Conservation (phyloP, 2,329 filamentous ascomycete genomes). For the Colletotrichum somersetense region DNA sequence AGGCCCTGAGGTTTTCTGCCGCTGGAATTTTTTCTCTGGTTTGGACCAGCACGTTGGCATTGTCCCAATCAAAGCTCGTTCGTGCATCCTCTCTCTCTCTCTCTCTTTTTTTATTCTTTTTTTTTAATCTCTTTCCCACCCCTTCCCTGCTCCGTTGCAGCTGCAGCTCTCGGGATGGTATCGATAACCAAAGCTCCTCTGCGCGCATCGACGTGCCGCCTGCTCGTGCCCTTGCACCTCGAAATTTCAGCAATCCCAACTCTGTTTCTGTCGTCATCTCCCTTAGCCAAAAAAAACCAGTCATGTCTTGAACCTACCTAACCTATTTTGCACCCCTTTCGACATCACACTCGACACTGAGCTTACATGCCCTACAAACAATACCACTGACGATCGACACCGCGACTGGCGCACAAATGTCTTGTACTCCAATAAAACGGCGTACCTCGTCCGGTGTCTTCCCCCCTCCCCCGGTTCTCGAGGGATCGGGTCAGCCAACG, state of each 20-base stretch:
- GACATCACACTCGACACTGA: conserved; percentile 9
- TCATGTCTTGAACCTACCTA: not conserved
- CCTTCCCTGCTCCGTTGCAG: conserved; percentile 13
- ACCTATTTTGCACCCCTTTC: no score
- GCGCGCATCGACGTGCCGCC: not conserved
- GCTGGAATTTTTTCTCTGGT: conserved; percentile 28
- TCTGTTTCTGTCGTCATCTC: conserved; percentile 13
- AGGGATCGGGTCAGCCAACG: conserved; percentile 22
- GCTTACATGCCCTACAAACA: not conserved
- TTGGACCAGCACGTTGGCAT: conserved; percentile 19
- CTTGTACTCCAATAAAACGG: not conserved
- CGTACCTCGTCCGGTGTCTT: not conserved
- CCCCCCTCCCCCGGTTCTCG: not conserved
- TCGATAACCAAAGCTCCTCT: conserved; percentile 36
- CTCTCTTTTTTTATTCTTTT: no score
- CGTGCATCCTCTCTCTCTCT: not conserved
- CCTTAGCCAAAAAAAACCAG: not conserved
- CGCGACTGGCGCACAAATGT: not conserved
- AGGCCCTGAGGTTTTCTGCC: conserved; percentile 15
- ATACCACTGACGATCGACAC: not conserved
- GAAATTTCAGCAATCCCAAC: conserved; percentile 2
- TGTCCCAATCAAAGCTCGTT: conserved; percentile 24
- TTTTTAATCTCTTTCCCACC: not conserved
- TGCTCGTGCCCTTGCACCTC: conserved; percentile 5
- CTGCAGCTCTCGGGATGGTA: conserved; percentile 35